Evolutionary conservation across 352 stramenopile species (phyloP).

Genomic region (Phytophthora palmivora): DNA sequence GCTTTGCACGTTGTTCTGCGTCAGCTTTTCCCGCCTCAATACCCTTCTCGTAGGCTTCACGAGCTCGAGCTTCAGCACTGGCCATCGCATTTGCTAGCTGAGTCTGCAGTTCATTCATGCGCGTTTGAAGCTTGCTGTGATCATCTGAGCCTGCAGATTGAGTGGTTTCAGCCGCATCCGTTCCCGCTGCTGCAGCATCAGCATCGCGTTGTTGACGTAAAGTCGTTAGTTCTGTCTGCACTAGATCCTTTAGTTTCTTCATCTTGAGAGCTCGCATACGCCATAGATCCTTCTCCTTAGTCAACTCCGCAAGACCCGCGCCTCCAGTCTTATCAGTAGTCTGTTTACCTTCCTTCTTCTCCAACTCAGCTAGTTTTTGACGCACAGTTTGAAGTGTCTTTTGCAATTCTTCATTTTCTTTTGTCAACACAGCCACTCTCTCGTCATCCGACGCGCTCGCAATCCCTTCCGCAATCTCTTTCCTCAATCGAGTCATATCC

Average conservation of each 20-base stretch:
- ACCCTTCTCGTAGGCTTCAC: slow-evolving; percentile 56
- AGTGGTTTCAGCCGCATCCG: not conserved
- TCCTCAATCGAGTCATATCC: slow-evolving; percentile 39
- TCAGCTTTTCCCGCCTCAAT: slow-evolving; percentile 45
- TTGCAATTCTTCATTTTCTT: slow-evolving; percentile 41
- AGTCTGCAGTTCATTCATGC: slow-evolving; percentile 43
- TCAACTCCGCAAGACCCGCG: slow-evolving; percentile 25
- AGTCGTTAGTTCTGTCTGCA: slow-evolving; percentile 60
- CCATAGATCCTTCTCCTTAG: slow-evolving; percentile 81
- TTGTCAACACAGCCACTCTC: slow-evolving; percentile 26
- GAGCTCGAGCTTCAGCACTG: slow-evolving; percentile 37
- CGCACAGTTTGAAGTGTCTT: slow-evolving; percentile 25
- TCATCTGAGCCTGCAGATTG: slow-evolving; percentile 22
- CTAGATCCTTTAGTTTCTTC: slow-evolving; percentile 84
- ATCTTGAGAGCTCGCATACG: slow-evolving; percentile 83
- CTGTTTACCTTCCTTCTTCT: slow-evolving; percentile 20
- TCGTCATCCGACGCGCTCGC: not conserved
- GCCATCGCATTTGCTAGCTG: slow-evolving; percentile 46
- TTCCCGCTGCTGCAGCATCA: slow-evolving; percentile 11
- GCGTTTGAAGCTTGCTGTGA: slow-evolving; percentile 38
- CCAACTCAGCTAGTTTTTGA: slow-evolving; percentile 32
- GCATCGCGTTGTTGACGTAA: slow-evolving; percentile 42
- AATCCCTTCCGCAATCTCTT: slow-evolving; percentile 25
- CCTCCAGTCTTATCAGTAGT: slow-evolving; percentile 4
- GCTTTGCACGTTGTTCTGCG: slow-evolving; percentile 39